A percentile compares a stretch with the other conserved stretches of the same genome.
These are phyloP conservation scores for Penicillium sp. DNA, from an alignment of 2,329 filamentous ascomycete species.

Conservation along the genomic window DNA sequence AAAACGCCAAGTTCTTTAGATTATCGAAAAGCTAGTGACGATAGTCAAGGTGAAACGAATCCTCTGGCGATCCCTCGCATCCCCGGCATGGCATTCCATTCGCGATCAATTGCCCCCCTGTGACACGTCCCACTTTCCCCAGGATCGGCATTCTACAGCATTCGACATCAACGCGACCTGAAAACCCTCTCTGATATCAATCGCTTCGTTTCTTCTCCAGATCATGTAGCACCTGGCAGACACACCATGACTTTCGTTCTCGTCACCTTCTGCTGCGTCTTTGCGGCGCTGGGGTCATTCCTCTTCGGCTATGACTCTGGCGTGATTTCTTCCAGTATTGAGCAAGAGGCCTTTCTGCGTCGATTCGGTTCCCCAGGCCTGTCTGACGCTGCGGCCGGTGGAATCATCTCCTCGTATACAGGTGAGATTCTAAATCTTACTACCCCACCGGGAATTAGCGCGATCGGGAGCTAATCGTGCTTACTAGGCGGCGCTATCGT, in stretches of 20 bases:
- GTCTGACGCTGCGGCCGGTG: slow-evolving; percentile 37
- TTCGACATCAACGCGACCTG: slow-evolving; percentile 17
- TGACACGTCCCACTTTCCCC: slow-evolving; percentile 21
- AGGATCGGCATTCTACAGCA: slow-evolving; percentile 23
- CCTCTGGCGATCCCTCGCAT: slow-evolving; percentile 17
- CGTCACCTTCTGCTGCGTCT: slow-evolving; percentile 41
- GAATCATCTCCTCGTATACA: slow-evolving; percentile 45
- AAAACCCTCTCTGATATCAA: slow-evolving; percentile 1
- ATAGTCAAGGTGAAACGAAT: not conserved
- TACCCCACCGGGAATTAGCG: not conserved
- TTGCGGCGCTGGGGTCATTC: slow-evolving; percentile 51
- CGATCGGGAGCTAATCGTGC: slow-evolving; percentile 14
- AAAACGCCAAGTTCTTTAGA: not conserved
- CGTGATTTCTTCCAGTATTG: slow-evolving; percentile 41
- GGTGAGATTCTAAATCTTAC: slow-evolving; percentile 13
- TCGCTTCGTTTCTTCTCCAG: not conserved
- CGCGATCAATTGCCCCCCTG: slow-evolving; percentile 14
- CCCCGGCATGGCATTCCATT: slow-evolving; percentile 17
- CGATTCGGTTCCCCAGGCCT: slow-evolving; percentile 31
- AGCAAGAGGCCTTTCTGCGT: slow-evolving; percentile 34
- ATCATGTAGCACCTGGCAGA: slow-evolving; percentile 12
- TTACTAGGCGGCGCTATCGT: slow-evolving; percentile 40
- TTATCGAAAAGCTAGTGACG: not conserved
- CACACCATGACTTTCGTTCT: slow-evolving; percentile 31
- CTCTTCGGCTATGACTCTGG: slow-evolving; percentile 52